These are phyloP conservation scores for Phaeosphaeria sp. DNA, from an alignment of 2,329 filamentous ascomycete genomes.

Conservation along the genomic window DNA sequence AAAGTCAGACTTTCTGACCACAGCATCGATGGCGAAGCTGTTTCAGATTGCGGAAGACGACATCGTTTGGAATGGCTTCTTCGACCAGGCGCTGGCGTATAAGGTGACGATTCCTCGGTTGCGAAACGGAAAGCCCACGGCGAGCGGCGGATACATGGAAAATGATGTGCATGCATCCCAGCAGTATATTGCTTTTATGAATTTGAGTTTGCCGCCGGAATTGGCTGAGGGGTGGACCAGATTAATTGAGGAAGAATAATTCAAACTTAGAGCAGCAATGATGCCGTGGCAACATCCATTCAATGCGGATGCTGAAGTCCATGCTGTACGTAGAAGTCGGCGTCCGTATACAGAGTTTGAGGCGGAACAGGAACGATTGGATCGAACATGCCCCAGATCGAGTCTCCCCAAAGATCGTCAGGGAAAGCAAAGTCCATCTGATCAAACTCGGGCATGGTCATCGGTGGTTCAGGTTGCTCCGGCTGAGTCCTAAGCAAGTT, in stretches of 20 bases:
- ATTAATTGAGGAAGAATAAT: neutral
- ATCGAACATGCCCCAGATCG: conserved; percentile 31
- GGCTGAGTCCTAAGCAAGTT: neutral
- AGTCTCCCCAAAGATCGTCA: conserved; percentile 30
- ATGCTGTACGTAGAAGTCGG: neutral
- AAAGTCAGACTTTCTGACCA: conserved; percentile 19
- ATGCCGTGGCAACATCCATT: neutral
- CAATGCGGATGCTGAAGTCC: neutral
- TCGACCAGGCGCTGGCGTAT: conserved; percentile 30
- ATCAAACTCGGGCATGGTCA: conserved; percentile 8
- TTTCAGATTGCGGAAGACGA: conserved; percentile 18
- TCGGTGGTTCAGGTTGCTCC: neutral
- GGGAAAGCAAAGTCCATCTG: conserved; percentile 26
- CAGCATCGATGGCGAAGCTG: conserved; percentile 14
- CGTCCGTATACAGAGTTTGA: neutral
- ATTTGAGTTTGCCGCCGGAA: conserved; percentile 16
- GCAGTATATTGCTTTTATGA: conserved; percentile 22
- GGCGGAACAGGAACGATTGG: conserved; percentile 8
- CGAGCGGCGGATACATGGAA: conserved; percentile 29
- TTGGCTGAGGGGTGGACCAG: conserved; percentile 8
- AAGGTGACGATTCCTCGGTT: conserved; percentile 31
- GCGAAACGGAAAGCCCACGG: conserved; percentile 14
- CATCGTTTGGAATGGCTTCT: conserved; percentile 29
- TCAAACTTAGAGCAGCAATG: too few relatives aligned
- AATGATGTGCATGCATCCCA: conserved; percentile 28